Conservation (phyloP, 202 grass and related monocot genomes). For the Saccharum hybrid region DNA sequence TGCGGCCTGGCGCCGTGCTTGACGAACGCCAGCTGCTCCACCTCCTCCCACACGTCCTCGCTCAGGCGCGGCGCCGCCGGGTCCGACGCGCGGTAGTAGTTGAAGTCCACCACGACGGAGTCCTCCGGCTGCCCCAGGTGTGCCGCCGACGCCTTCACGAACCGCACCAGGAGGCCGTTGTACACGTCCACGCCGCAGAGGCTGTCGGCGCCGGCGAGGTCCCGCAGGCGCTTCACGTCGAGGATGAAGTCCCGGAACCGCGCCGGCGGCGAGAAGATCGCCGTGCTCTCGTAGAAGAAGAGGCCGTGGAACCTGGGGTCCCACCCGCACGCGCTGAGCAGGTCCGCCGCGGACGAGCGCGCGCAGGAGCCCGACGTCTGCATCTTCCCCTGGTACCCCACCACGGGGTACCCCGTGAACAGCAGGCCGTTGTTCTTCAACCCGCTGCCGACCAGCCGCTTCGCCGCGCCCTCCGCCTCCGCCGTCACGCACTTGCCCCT, state of each 20-base stretch:
- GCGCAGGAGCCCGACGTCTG: constrained; percentile 82
- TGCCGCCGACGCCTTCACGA: constrained; percentile 58
- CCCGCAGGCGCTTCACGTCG: constrained; percentile 74
- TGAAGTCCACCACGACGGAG: constrained; percentile 80
- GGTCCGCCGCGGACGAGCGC: constrained; percentile 37
- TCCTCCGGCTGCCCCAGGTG: constrained; percentile 71
- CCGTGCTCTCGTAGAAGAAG: constrained; percentile 83
- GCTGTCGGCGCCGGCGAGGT: constrained; percentile 25
- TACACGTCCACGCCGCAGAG: constrained; percentile 79
- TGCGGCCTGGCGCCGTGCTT: constrained; percentile 77
- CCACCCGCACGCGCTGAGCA: constrained; percentile 56
- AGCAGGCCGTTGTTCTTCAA: constrained; percentile 48
- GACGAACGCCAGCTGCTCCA: constrained; percentile 87
- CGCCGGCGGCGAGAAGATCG: constrained; percentile 56
- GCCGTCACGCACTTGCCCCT: constrained; percentile 61
- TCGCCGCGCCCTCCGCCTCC: constrained; percentile 47
- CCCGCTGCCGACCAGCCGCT: constrained; percentile 62
- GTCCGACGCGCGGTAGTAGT: constrained; percentile 72
- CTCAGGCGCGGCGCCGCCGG: constrained; percentile 54
- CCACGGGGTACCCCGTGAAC: constrained; percentile 78
- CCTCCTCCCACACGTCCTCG: constrained; percentile 86
- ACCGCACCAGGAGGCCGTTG: constrained; percentile 73
- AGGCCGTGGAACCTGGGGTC: constrained; percentile 75
- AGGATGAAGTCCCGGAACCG: constrained; percentile 65
- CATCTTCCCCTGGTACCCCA: constrained; percentile 74